Conservation (phyloP, 805 yeast species). For the Ogataea nonfermentans region DNA sequence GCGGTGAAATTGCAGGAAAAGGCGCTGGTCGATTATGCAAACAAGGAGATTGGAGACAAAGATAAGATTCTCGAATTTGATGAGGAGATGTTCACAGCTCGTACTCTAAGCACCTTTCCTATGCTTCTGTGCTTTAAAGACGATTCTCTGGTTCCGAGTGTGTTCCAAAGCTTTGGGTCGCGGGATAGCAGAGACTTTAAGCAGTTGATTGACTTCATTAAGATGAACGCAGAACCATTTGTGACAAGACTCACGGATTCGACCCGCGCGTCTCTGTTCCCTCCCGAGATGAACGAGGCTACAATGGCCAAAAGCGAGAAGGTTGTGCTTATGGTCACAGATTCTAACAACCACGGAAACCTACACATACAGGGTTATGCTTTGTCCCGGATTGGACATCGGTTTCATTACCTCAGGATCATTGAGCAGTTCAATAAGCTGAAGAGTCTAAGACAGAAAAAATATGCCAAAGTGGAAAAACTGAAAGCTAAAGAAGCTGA, state of each 20-base stretch:
- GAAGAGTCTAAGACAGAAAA: conserved; percentile 32
- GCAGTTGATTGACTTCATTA: conserved; percentile 49
- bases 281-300: conserved; percentile 19
- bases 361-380: conserved; percentile 21
- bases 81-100: conserved; percentile 46
- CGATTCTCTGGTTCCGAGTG: conserved; percentile 47
- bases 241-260: conserved; percentile 50
- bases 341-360: conserved; percentile 36
- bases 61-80: conserved; percentile 34
- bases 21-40: conserved; percentile 42
- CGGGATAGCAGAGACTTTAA: conserved; percentile 56
- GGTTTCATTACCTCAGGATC: conserved; percentile 39
- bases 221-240: conserved; percentile 48
- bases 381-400: conserved; percentile 46
- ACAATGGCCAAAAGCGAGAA: conserved; percentile 38
- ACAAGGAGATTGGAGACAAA: conserved; percentile 32
- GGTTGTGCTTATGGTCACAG: conserved; percentile 49
- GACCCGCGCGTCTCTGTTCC: conserved; percentile 38
- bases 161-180: conserved; percentile 61
- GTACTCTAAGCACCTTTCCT: conserved; percentile 59
- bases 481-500: conserved; percentile 45
- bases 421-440: conserved; percentile 38
- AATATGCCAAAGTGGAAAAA: conserved; percentile 41
- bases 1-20: conserved; percentile 41
- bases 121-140: conserved; percentile 61